Base-by-base conservation (phyloP, 73 alveolate species). In the Stentor coeruleus region DNA sequence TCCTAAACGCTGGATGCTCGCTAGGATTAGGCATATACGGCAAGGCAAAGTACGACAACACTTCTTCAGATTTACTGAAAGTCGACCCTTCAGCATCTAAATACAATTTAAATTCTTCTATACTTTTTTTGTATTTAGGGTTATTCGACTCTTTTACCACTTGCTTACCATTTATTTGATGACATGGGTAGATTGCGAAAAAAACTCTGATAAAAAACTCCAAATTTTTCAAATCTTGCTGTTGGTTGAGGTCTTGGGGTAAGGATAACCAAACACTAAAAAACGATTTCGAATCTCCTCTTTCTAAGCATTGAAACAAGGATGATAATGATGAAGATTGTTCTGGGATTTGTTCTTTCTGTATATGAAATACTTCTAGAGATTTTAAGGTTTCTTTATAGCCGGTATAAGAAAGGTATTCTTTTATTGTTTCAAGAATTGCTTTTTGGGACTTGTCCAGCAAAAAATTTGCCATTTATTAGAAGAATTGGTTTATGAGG, bases 1-100 rank as follows among this genome's bases (percentile, higher is more conserved):
- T 93, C 59, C 88, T 84, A 86, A 94, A 94, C 15, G 89, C 83
- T n/a, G 93, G 85, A 88, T 97, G 98, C 41, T 90, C 96, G 74
- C 90, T 76, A 11, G 99, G 99, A 59, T 96, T 93, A 31, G 92
- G 95, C 36, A 97, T 94, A 88, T 94, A 97, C 30, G 99, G 98
- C 28, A 97, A 89, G 1, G 99, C 99, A 86, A 92, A 97, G 86
- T 84, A 97, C 39, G 96, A 83, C 72, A 97, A 83, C 86, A 97
- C 92, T 85, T 97, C 99, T 15, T 95, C 89, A 3, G 99, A 89
- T 77, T 92, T 94, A 1, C 97, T 90, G 60, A 94, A 91, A 28
- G 93, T 98, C 2, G 85, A 83, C 20, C 98, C 97, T 81, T 95
- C 92, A 3, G 93, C 81, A 49, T 97, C 99, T 74, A 97, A 88